These are phyloP conservation scores for Russula virescens DNA, from an alignment of 768 basidiomycete species.

Conservation along the genomic window DNA sequence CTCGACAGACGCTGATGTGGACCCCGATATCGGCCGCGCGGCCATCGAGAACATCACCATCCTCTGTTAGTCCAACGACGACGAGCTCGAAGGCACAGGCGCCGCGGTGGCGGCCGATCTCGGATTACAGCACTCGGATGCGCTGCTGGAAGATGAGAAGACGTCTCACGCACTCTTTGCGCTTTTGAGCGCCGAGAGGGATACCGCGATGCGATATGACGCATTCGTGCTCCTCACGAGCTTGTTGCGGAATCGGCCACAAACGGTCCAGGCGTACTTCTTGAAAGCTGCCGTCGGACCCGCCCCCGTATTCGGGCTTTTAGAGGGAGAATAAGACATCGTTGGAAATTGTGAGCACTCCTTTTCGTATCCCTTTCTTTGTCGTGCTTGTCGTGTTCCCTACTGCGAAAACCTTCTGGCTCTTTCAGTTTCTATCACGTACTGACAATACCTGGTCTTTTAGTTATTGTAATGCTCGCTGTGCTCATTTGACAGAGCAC, in stretches of 20 bases:
- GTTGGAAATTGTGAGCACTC: conserved; percentile 72
- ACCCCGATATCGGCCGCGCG: conserved; percentile 89
- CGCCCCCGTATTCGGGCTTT: conserved; percentile 59
- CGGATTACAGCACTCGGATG: conserved; percentile 81
- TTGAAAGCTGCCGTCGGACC: conserved; percentile 77
- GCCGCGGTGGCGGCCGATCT: conserved; percentile 38
- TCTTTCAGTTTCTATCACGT: no score
- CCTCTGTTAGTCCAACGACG: conserved; percentile 65
- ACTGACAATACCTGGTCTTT: conserved; percentile 29
- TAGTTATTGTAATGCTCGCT: conserved; percentile 81
- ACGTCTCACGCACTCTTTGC: conserved; percentile 69
- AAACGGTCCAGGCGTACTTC: conserved; percentile 85
- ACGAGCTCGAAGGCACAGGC: conserved; percentile 40
- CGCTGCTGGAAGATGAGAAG: conserved; percentile 65
- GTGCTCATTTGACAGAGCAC: conserved; percentile 77
- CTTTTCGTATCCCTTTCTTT: neutral
- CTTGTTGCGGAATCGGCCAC: conserved; percentile 76
- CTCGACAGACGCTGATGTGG: conserved; percentile 83
- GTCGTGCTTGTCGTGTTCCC: neutral
- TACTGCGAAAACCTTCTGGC: neutral
- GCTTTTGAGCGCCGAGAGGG: conserved; percentile 64
- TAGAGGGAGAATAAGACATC: conserved; percentile 86
- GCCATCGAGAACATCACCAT: conserved; percentile 82
- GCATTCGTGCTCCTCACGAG: conserved; percentile 76
- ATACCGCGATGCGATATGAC: conserved; percentile 81